phyloP scores from a whole-genome alignment of 2,329 filamentous ascomycete species.

The Exophiala alcalophila region DNA sequence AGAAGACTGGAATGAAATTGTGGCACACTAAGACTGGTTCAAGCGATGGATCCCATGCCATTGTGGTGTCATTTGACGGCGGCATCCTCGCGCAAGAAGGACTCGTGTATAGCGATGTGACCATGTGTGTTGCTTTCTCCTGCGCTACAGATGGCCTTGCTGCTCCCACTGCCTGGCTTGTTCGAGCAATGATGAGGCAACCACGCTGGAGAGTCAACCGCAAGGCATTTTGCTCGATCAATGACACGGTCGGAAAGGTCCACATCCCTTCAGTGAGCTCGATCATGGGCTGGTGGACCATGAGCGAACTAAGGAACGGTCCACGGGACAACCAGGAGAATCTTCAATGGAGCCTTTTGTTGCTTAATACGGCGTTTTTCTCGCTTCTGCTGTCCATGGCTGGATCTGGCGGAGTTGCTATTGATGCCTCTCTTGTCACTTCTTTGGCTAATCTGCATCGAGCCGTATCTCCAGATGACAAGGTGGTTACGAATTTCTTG shows the following conservation, averaged over 20 bases:
- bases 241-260: slow-evolving; percentile 2
- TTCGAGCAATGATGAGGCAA: slow-evolving; percentile 3
- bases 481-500: background rate
- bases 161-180: background rate
- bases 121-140: background rate
- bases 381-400: background rate
- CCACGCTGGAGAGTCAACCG: slow-evolving; percentile 1
- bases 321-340: slow-evolving; percentile 6
- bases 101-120: background rate
- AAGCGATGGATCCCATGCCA: background rate
- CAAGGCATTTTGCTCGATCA: background rate
- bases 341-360: slow-evolving; percentile 1
- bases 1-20: background rate
- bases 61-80: background rate
- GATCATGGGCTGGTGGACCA: slow-evolving; percentile 5
- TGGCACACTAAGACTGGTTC: background rate
- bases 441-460: background rate
- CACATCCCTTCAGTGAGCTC: slow-evolving; percentile 5
- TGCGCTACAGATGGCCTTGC: background rate
- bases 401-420: background rate
- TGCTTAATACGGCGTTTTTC: slow-evolving; percentile 4
- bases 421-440: too few relatives aligned
- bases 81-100: background rate
- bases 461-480: background rate
- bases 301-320: slow-evolving; percentile 7